Base-by-base conservation (phyloP, 352 stramenopile species). In the Phytopythium sindhum region DNA sequence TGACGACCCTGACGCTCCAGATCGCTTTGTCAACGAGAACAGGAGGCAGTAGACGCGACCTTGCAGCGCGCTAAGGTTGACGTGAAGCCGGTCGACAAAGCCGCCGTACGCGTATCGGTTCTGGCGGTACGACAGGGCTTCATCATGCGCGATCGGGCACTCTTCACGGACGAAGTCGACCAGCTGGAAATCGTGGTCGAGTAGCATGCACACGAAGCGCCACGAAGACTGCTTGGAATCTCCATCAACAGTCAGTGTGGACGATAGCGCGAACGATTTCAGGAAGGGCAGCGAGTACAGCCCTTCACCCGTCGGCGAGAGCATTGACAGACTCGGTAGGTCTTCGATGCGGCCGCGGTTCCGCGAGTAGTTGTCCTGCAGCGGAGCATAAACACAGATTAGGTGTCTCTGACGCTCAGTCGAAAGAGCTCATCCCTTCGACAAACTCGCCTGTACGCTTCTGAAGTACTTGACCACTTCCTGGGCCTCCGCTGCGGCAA, bases 161-260 rank as follows among this genome's bases (percentile, higher is more conserved):
- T 74, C 68, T 63, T 85, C 80, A 37, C 88, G 80, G 33, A 89
- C 67, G 55, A 87, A 88, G 51, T 89, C 80, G 21, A 88, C 65
- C 2, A 90, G 57, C 31, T 90, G 80, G 5, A 85, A 76, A 39
- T 89, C 80, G 48, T 86, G 73, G 28, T 87, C 81, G 21, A 90
- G 66, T 8, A 88, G 42, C n/a, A 88, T 44, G 23, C 63, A 73
- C 14, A 84, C 66, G 51, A 87, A 90, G n/a, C 70, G 67, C 80
- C 80, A 89, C 12, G 66, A 67, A 17, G 79, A 78, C 39, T 58
- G 69, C 0, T 33, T 23, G 1, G 53, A 53, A 7, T 48, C 61
- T 1, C 55, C 69, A 7, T 79, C 65, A 14, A 58, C 72, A 26
- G 71, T 67, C 2, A 81, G 63, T 1, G 77, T 88, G 10, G 72